Conservation (phyloP, 139 green algal genomes). For the Eudorina sp. region DNA sequence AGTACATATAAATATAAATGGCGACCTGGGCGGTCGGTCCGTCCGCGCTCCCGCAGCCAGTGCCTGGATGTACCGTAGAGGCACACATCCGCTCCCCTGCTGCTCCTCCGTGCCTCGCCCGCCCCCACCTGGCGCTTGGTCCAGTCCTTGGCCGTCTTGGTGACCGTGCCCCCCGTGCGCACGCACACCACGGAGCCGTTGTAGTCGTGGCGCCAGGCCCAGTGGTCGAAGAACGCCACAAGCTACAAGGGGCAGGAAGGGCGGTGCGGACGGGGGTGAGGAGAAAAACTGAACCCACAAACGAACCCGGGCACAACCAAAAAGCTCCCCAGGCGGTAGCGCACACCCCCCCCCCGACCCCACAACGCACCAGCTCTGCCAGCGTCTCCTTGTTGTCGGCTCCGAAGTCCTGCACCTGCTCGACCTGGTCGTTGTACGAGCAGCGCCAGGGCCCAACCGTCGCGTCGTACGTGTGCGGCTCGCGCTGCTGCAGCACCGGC, state of each 20-base stretch:
- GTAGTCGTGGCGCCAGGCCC: conserved; percentile 93
- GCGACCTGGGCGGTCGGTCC: too few species aligned
- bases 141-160: conserved; percentile 93
- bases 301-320: too few species aligned
- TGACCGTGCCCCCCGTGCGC: conserved; percentile 72
- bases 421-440: conserved; percentile 81
- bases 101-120: neutral
- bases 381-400: conserved; percentile 84
- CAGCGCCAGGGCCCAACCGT: conserved; percentile 73
- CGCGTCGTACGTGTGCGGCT: conserved; percentile 56
- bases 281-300: too few species aligned
- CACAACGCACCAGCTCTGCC: conserved; percentile 77
- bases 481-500: conserved; percentile 83
- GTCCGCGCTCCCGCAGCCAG: too few species aligned
- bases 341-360: too few species aligned
- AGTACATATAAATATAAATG: too few species aligned
- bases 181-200: conserved; percentile 83
- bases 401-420: conserved; percentile 77
- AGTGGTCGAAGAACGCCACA: conserved; percentile 94
- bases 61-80: too few species aligned
- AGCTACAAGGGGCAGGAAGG: conserved; percentile 51
- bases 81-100: neutral
- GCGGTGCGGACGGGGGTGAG: neutral
- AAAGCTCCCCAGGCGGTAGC: too few species aligned
- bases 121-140: conserved; percentile 67